Evolutionary conservation across 2,329 filamentous ascomycete genomes (phyloP).

Genomic region (Didymosphaeria variabile): DNA sequence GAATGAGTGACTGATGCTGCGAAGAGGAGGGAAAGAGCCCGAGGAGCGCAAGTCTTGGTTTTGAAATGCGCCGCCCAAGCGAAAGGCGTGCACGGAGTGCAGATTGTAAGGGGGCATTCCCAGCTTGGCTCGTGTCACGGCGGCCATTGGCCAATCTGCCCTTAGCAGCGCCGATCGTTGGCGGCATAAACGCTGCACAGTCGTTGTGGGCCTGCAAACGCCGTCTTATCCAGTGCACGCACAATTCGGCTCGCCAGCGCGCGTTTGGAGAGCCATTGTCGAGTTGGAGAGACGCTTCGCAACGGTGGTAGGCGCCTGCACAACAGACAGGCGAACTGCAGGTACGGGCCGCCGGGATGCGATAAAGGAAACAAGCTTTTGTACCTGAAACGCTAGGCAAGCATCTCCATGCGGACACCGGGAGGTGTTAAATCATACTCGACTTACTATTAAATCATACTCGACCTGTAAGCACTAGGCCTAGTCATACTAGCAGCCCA

Average conservation of each 20-base stretch:
- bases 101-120: constrained; percentile 32
- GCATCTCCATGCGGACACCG: constrained; percentile 6
- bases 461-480: too few species aligned
- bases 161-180: constrained; percentile 8
- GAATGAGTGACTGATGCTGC: constrained; percentile 43
- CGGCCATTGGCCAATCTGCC: constrained; percentile 6
- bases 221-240: too few species aligned
- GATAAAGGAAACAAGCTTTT: constrained; percentile 22
- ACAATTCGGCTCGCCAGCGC: neutral
- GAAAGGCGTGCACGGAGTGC: constrained; percentile 31
- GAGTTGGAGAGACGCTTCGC: neutral
- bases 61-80: constrained; percentile 17
- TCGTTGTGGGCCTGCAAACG: neutral
- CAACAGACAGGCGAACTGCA: constrained; percentile 10
- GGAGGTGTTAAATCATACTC: too few species aligned
- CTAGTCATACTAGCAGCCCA: too few species aligned
- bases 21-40: constrained; percentile 29
- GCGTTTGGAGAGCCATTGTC: neutral
- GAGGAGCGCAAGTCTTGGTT: constrained; percentile 26
- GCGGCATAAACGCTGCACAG: neutral
- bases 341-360: constrained; percentile 11
- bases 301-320: constrained; percentile 5
- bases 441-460: too few species aligned
- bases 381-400: constrained; percentile 15
- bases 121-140: constrained; percentile 13